Base-by-base conservation (phyloP, 331 rosid species). In the Malus hybrid region DNA sequence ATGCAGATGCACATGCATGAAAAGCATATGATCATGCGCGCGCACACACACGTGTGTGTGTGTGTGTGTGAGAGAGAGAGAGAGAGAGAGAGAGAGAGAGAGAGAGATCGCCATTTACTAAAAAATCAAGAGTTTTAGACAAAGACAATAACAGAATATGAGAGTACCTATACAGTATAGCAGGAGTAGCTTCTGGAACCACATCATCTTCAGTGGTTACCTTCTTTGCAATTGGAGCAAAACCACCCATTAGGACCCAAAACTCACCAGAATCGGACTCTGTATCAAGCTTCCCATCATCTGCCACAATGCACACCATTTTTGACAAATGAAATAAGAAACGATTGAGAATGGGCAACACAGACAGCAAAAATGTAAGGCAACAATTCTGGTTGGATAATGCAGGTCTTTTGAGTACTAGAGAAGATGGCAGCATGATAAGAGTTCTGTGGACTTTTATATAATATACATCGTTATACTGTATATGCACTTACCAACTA, bases 161-260 rank as follows among this genome's bases (percentile, higher is more conserved):
- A 39, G 70, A 76, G 33, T 81, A 94, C 99, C 99, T 86, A 73
- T 83, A 92, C 13, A 94, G 97, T 87, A 83, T 84, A 79, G 97
- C 91, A 83, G 97, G 92, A 72, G 85, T 87, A 73, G 93, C 72
- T 86, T 94, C 99, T 24, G 96, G 92, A 82, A 88, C 63, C 15
- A 89, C 80, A 74, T 94, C 99, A 84, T 94, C 99, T 73, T 94
- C 99, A 39, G 77, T 55, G 61, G 82, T 78, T 66, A 90, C 89
- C 88, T 92, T 94, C 89, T 92, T 94, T 73, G 91, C 96, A 70
- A 94, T 90, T 34, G 99, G 99, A 80, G 99, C 99, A 83, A 94
- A 94, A 71, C 99, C 99, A 76, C 99, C 99, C 76, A 94, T 87
- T 82, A 94, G 92, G 77, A 92, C 97, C 99, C 99, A 94, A 79